Base-by-base conservation (phyloP, 345 rosid species). In the Hevea brasiliensis region DNA sequence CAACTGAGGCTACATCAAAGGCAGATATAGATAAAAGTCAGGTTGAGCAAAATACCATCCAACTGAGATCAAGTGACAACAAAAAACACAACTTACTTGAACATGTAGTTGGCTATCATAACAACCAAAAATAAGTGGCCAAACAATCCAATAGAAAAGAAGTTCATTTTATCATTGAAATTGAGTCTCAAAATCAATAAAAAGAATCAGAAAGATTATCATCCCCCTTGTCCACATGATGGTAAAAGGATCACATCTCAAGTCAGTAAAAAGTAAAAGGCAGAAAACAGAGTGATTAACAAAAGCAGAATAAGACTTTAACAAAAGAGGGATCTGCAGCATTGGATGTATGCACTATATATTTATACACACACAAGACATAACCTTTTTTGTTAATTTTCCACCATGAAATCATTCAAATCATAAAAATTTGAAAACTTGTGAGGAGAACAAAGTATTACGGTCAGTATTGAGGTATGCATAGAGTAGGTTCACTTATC, bases 1-100 rank as follows among this genome's bases (percentile, higher is more conserved):
- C 86, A 90, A 53, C 68, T 81, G 90, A 67, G 97, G 98, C 97
- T 93, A 77, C 74, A 87, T 80, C 45, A 73, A 50, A 50, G 56
- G 44, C 66, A 8, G 67, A 32, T 20, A 51, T 70, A 42, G 66
- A 41, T 10, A 51, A 59, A 26, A 15, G 23, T 51, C 44, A n/a
- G 21, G 26, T 1, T 15, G 15, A 24, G 13, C 14, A 32, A 32
- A 32, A 4, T 23, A 29, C 7, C 41, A 5, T 10, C 41, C 37
- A 50, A 50, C n/a, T 18, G 17, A 14, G 55, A 50, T 18, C 8
- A 50, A 4, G 6, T 50, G 55, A 50, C 17, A 0, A 17, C 7
- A 7, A 50, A 50, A 32, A 32, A 32, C 1, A 17, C 7, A 32
- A 26, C 29, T n/a, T 4, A 15, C 13, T 61, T 35, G 12, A 8